Base-by-base conservation (phyloP, 768 basidiomycete genomes). In the Tulasnella sp. region DNA sequence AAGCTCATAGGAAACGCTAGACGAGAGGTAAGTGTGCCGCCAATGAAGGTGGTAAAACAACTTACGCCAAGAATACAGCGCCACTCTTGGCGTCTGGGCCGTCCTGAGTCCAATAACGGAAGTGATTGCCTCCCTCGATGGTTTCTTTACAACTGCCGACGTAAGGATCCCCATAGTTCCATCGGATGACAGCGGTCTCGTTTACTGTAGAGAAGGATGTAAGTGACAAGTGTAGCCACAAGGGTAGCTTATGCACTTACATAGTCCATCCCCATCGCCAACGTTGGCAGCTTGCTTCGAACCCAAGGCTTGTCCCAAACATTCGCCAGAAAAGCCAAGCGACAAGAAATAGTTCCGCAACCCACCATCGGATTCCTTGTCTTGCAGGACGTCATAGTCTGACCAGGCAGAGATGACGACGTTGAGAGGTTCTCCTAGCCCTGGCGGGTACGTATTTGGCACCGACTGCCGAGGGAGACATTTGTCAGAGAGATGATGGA, bases 21-120 rank as follows among this genome's bases (percentile, higher is more conserved):
- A 29, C n/a, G 42, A n/a, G 23, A 84, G 69, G 78, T 85, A 85
- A 32, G 87, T 85, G 29, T 84, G 94, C 94, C 39, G 92, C 90
- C 82, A 82, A 98, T 95, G 35, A 94, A 23, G 69, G 4, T 35
- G 20, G 40, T 26, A 42, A 35, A 35, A 7, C 3, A 90, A 55
- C 74, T 71, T 57, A 79, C 26, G 91, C 93, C 86, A 94, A 86
- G 81, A 94, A 94, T 70, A 92, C 86, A 4, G 92, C 93, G 44
- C 91, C 88, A 77, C 92, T 91, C 81, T 93, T 86, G 7, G 86
- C 90, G 3, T 83, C 40, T 15, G 85, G 79, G 0, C 94, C 94
- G 78, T 93, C 87, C 84, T 96, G 95, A 7, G 87, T 84, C 95
- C 94, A 96, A 83, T 95, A 96, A 51, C 95, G 89, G 82, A 95